Evolutionary conservation across 768 basidiomycete genomes (phyloP).

Genomic region (Myochromella boudieri): DNA sequence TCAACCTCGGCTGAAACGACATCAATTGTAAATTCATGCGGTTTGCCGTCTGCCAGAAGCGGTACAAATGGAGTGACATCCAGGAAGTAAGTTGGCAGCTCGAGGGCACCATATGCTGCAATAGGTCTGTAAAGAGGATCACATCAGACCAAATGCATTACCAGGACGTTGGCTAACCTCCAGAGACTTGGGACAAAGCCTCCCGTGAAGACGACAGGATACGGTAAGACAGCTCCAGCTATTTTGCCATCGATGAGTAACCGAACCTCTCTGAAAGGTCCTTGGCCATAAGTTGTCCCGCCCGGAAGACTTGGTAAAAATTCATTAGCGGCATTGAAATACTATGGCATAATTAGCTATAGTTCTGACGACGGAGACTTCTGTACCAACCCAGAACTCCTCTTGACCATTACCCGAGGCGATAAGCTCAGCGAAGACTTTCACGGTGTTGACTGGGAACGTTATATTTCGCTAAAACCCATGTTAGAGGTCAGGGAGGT

Average conservation of each 20-base stretch:
- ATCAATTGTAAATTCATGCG: constrained; percentile 72
- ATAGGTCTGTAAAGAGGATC: constrained; percentile 49
- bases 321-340: constrained; percentile 63
- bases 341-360: constrained; percentile 36
- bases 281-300: constrained; percentile 40
- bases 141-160: background rate
- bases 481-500: background rate
- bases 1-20: constrained; percentile 67
- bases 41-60: constrained; percentile 61
- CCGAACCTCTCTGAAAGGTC: constrained; percentile 50
- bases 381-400: constrained; percentile 80
- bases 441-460: constrained; percentile 65
- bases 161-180: constrained; percentile 41
- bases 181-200: constrained; percentile 70
- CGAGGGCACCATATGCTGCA: constrained; percentile 73
- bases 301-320: constrained; percentile 56
- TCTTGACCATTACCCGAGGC: constrained; percentile 59
- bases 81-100: constrained; percentile 75
- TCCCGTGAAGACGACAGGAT: constrained; percentile 71
- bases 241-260: constrained; percentile 45
- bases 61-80: constrained; percentile 81
- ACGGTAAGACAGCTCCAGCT: constrained; percentile 49
- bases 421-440: constrained; percentile 68
- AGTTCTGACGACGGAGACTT: background rate
- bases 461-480: constrained; percentile 58